Conservation (phyloP, 2,329 filamentous ascomycete species). For the Trichothecium roseum region DNA sequence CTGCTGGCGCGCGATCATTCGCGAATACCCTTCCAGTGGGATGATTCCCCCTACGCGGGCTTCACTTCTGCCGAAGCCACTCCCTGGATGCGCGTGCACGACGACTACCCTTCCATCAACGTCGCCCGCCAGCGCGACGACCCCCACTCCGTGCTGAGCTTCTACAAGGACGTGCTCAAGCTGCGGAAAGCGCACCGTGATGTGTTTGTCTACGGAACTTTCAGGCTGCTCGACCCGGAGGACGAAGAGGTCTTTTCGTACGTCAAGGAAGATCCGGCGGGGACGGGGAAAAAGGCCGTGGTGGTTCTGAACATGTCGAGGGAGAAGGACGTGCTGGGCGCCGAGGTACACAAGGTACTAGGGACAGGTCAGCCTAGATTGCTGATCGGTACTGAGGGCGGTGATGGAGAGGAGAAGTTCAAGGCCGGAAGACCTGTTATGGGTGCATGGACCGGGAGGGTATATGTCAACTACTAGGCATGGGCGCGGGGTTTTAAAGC, state of each 20-base stretch:
- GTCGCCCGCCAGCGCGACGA: slow-evolving; percentile 36
- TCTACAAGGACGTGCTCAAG: slow-evolving; percentile 44
- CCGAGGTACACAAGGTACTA: slow-evolving; percentile 14
- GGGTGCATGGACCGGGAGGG: slow-evolving; percentile 17
- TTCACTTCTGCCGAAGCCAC: slow-evolving; percentile 37
- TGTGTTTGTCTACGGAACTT: slow-evolving; percentile 52
- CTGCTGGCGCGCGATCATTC: slow-evolving; percentile 54
- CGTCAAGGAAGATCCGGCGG: slow-evolving; percentile 22
- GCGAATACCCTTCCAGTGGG: slow-evolving; percentile 59
- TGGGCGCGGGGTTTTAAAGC: too few species aligned
- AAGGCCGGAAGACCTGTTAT: slow-evolving; percentile 6
- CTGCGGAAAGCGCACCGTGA: slow-evolving; percentile 45
- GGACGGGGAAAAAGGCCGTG: slow-evolving; percentile 19
- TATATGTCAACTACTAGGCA: slow-evolving; percentile 10
- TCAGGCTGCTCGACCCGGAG: slow-evolving; percentile 38
- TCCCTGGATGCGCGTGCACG: slow-evolving; percentile 61
- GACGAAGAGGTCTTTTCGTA: slow-evolving; percentile 49
- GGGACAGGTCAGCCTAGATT: slow-evolving; percentile 10
- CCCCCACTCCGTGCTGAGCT: slow-evolving; percentile 41
- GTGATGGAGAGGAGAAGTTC: not conserved
- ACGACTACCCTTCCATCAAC: slow-evolving; percentile 46
- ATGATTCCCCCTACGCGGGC: slow-evolving; percentile 43
- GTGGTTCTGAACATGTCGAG: slow-evolving; percentile 37
- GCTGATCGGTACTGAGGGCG: slow-evolving; percentile 15
- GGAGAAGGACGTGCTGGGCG: slow-evolving; percentile 15